Evolutionary conservation across 768 basidiomycete genomes (phyloP), one percentile per base, ranked within the genome.

Genomic region (Rhizopogon roseolus): DNA sequence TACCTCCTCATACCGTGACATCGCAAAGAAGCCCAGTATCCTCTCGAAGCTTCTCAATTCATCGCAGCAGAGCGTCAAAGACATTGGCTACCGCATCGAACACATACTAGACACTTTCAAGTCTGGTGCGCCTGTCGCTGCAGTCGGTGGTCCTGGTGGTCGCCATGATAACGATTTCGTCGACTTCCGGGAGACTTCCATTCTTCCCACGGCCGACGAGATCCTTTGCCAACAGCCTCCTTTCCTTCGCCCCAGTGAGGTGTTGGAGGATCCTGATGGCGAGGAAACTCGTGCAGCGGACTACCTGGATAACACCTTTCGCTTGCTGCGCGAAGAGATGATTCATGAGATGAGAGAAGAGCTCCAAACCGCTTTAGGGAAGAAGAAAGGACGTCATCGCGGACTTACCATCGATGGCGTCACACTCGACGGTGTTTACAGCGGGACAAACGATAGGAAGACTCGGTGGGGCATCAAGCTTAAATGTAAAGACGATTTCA

Each of bases 111-210:
- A 66, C 34, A 66, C 70, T 9, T 57, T 61, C 27, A 63, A 59
- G 5, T 22, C 54, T 19, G 59, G 59, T 7, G 62, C 64, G 6
- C 45, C 54, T 6, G 48, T 57, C 16, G 60, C 65, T 11, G 59
- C 46, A 3, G 42, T 49, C 9, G 57, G 62, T 17, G 65, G 68
- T 8, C 80, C 86, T 1, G 86, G 86, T 0, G 86, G 85, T 4
- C 74, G 86, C 3, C 86, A 88, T 53, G 84, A 86, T 58, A 88
- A 88, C 49, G 86, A 88, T 62, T 80, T 81, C 44, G 66, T 66
- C 13, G 76, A 86, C 50, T 88, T 85, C 57, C 78, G 80, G 6
- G 56, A 77, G 8, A 83, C 88, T 19, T 66, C 79, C n/a, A 82
- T 88, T 41, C 66, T 84, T 5, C 86, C 86, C 1, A 84, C 84